Conservation (phyloP, 352 stramenopile species). For the Phytophthora meadii region DNA sequence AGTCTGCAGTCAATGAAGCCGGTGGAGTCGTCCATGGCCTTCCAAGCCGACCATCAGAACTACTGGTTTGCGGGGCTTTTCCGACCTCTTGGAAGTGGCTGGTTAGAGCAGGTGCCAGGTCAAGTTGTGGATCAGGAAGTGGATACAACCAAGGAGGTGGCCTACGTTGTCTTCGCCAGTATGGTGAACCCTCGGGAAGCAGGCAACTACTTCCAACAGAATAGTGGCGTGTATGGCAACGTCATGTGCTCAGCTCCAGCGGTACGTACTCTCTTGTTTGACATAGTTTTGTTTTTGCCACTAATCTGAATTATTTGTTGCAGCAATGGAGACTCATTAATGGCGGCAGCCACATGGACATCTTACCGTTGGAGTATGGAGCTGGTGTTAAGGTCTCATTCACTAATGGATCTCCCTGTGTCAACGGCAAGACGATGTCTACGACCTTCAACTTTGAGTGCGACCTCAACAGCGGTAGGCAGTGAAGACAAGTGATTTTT, state of each 20-base stretch:
- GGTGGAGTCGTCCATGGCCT: conserved; percentile 50
- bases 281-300: conserved; percentile 10
- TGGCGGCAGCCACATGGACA: conserved; percentile 68
- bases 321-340: conserved; percentile 79
- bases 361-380: conserved; percentile 61
- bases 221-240: conserved; percentile 69
- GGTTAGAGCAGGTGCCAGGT: conserved; percentile 56
- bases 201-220: conserved; percentile 70
- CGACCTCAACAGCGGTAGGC: conserved; percentile 66
- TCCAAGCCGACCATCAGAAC: conserved; percentile 57
- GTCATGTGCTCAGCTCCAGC: conserved; percentile 76
- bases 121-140: conserved; percentile 70
- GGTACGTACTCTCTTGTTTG: conserved; percentile 33
- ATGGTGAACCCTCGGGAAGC: conserved; percentile 71
- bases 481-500: neutral
- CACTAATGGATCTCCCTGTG: conserved; percentile 58
- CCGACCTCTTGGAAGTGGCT: conserved; percentile 59
- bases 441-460: conserved; percentile 77
- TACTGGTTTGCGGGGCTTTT: conserved; percentile 69
- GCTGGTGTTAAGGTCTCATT: conserved; percentile 66
- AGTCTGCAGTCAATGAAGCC: conserved; percentile 43
- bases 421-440: conserved; percentile 50
- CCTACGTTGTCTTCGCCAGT: conserved; percentile 64
- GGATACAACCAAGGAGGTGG: conserved; percentile 47
- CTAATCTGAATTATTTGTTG: conserved; percentile 5